Evolutionary conservation across 2,329 filamentous ascomycete genomes (phyloP), one percentile per base, ranked within the genome.

Genomic region (Colletotrichum somersetense): DNA sequence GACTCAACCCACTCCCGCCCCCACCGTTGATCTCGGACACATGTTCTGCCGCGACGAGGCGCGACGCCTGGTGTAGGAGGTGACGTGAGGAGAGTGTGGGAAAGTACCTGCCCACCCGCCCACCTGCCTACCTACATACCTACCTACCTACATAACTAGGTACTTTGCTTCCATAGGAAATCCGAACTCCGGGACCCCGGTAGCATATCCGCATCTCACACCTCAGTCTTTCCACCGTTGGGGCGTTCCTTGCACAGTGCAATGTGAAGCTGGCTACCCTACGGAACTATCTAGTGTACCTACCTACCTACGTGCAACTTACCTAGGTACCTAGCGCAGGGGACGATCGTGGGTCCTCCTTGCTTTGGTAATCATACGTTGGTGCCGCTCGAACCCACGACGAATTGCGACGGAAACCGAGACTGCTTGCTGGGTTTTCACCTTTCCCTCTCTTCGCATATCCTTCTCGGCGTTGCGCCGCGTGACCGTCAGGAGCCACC

Each of bases 321-420:
- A 11, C 11, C 38, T 40, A 40, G 10, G 38, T 35, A 35, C 10
- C 38, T 40, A 14, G 38, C 55, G 35, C 18, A 52, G 18, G 44
- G 35, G 33, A 52, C 48, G 63, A 53, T 67, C 65, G 55, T 59
- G 56, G 64, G 68, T 67, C 57, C 68, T 66, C 40, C 40, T 67
- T 67, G 68, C 68, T 67, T 71, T 26, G 64, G 68, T 71, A 71
- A 71, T 67, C 68, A 56, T 48, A 33, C 50, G 57, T 42, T 42
- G 26, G 23, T 63, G 33, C 61, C 33, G 46, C 23, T 40, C n/a
- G 26, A 52, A 30, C 50, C 57, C 57, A 57, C 42, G 46, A 57
- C 46, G 52, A 48, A 53, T 33, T 10, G 26, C 68, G 42, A 62
- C 68, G 48, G 61, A 59, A 56, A 56, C 46, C 67, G 18, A 30